Evolutionary conservation across 139 green algal genomes (phyloP), one percentile per base, ranked within the genome.

Genomic region (Diplosphaera chodatii): DNA sequence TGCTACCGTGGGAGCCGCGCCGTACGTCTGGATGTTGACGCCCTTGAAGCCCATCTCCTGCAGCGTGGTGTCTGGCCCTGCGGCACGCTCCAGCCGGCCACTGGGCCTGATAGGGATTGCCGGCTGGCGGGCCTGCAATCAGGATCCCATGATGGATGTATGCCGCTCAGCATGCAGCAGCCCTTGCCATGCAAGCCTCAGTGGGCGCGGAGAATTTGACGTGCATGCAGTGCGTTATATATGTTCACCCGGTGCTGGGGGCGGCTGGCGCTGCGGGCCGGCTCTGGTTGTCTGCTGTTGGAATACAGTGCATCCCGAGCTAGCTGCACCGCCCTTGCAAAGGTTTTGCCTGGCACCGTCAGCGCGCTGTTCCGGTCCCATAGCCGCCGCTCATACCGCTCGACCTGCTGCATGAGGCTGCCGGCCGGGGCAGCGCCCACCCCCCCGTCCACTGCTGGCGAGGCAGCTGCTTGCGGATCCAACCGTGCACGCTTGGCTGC

Each of bases 341-440:
- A 85, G 75, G 23, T 78, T 32, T 73, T 70, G 4, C 76, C 72
- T 13, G 83, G 83, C 33, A 85, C 75, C 21, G 55, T 69, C 40
- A 88, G 72, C 81, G 85, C 83, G 63, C n/a, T 81, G 74, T 88
- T 88, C 34, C 83, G 80, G 66, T 88, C 81, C 3, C 83, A 69
- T n/a, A 88, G 69, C 41, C 41, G 56, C 25, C 74, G 68, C 68
- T 79, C 74, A 32, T 31, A 28, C 23, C 30, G 48, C 22, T 10
- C 48, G 10, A 59, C 48, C 48, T 59, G 48, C 48, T 23, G 16
- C 48, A 59, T 59, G 48, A 76, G 71, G 55, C 65, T 30, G 40
- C 33, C 68, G 18, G 55, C 30, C 55, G 65, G 31, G 22, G 30
- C 30, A 13, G 6, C 27, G 22, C 29, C 64, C 64, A 13, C 13